Evolutionary conservation across 73 alveolate genomes (phyloP).

Genomic region (Paramecium caudatum): DNA sequence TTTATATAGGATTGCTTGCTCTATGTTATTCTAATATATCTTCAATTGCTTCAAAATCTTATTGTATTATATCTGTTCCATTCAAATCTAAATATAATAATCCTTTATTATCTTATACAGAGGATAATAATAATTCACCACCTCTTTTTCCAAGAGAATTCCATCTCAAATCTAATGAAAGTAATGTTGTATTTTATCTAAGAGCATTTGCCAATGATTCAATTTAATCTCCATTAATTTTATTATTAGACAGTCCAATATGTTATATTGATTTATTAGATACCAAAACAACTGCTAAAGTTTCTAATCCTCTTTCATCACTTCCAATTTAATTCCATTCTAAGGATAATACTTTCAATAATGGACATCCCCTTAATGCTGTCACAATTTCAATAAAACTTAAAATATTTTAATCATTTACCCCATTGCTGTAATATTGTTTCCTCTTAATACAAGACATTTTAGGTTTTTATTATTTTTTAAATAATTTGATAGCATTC

Average conservation of each 20-base stretch:
- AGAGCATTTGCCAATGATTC: constrained; percentile 74
- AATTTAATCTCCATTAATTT: constrained; percentile 67
- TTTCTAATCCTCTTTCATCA: constrained; percentile 70
- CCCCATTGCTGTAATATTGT: constrained; percentile 74
- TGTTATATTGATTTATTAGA: constrained; percentile 72
- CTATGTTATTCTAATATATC: constrained; percentile 74
- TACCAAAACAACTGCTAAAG: constrained; percentile 71
- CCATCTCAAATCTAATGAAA: constrained; percentile 77
- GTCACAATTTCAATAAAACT: constrained; percentile 69
- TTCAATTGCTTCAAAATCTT: constrained; percentile 63
- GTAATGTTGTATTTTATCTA: constrained; percentile 69
- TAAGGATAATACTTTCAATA: constrained; percentile 49
- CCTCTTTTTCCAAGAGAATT: constrained; percentile 69
- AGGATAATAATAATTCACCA: constrained; percentile 47
- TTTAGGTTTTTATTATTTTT: constrained; percentile 65
- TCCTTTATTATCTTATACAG: constrained; percentile 68
- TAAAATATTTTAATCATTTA: background rate
- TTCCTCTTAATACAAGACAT: constrained; percentile 78
- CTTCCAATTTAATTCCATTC: constrained; percentile 81
- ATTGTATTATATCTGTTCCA: constrained; percentile 73
- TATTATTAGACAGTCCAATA: constrained; percentile 52
- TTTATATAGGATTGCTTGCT: constrained; percentile 72
- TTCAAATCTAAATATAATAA: constrained; percentile 68
- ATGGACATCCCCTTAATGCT: constrained; percentile 71
- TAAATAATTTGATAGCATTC: constrained; percentile 59